Conservation (phyloP, 2,329 filamentous ascomycete genomes). For the Ophioceras dolichostomum region DNA sequence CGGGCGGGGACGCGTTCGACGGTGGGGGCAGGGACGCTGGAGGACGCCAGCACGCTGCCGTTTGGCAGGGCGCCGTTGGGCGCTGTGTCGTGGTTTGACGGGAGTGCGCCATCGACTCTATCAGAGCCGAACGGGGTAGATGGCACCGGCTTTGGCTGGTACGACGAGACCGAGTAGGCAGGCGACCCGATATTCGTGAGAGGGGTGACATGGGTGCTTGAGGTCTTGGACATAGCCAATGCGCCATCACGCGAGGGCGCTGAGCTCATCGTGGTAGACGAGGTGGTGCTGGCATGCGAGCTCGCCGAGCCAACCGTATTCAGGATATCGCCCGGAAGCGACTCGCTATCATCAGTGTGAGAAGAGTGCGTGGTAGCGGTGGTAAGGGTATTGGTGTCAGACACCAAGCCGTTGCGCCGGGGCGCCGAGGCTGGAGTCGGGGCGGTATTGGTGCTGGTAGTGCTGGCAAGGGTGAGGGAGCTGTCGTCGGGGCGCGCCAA, state of each 20-base stretch:
- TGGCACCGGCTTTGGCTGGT: constrained; percentile 33
- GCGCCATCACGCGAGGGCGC: constrained; percentile 25
- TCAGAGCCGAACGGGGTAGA: background rate
- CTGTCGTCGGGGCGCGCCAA: constrained; percentile 7
- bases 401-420: background rate
- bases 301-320: constrained; percentile 62
- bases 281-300: constrained; percentile 57
- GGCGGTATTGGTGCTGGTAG: background rate
- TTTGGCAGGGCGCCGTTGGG: constrained; percentile 15
- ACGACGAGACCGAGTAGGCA: constrained; percentile 30
- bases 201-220: constrained; percentile 36
- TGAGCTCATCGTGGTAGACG: constrained; percentile 58
- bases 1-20: constrained; percentile 39
- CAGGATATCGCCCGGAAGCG: constrained; percentile 50
- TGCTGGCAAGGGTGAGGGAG: constrained; percentile 15
- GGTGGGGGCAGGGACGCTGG: constrained; percentile 9
- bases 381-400: too few relatives aligned
- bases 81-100: background rate
- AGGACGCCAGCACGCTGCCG: constrained; percentile 17
- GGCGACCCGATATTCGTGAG: constrained; percentile 41
- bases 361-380: too few relatives aligned
- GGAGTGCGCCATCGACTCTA: background rate
- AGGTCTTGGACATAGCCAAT: constrained; percentile 25
- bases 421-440: background rate
- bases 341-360: constrained; percentile 44